Base-by-base conservation (phyloP, 2,329 filamentous ascomycete genomes). In the Exophiala dermatitidis region DNA sequence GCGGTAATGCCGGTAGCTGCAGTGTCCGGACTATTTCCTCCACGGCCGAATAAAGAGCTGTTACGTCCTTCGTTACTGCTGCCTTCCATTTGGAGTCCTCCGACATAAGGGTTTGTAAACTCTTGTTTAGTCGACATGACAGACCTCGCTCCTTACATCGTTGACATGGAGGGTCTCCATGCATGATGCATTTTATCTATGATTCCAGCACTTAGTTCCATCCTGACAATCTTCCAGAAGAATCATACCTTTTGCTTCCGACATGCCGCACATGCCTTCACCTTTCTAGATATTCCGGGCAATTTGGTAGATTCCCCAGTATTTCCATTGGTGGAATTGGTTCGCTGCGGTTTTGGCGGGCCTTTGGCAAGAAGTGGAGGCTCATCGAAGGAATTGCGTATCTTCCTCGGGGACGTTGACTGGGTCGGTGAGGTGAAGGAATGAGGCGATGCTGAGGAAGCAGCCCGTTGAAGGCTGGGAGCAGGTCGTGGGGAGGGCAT, bases 71-170 rank as follows among this genome's bases (percentile, higher is more conserved):
- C 29, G 67, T 68, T 4, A 69, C 60, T 26, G 66, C 65, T 1
- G 66, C 65, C 41, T 68, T 69, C 59, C 68, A 73, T 64, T 76
- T 73, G 6, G 70, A 69, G 58, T 78, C 75, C 53, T 77, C 73
- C 48, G 58, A 60, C 62, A 78, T 68, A 61, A 78, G 63, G 6
- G 74, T 77, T 62, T 74, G 72, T 28, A 74, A 67, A 54, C 74
- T 77, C 56, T 77, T 78, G 60, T 79, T 78, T 46, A 78, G 67
- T 31, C 77, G 67, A 59, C 76, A 78, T 32, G 75, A 73, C 37
- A 78, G 56, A 2, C 71, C 72, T 62, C 76, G 71, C 54, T 76
- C 73, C 43, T 70, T 68, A 64, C 76, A 79, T 53, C 76, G 65
- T 52, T 73, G 73, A 60, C 76, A 79, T 10, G 71, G 69, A 30